phyloP scores from a whole-genome alignment of 768 basidiomycete genomes.

The Pulveroboletus frians region DNA sequence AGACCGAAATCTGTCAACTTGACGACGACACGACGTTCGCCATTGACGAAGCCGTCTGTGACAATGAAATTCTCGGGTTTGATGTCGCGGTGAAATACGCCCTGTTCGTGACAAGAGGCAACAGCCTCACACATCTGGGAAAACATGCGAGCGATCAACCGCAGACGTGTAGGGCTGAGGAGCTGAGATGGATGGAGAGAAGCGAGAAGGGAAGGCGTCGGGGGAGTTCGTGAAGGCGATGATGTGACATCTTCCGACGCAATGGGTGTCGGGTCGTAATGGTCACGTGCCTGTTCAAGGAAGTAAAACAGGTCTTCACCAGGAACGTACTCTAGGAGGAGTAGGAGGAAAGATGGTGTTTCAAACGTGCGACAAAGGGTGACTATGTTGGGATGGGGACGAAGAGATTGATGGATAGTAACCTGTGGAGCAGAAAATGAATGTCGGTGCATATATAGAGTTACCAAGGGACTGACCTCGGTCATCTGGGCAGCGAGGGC shows the following conservation, averaged over 20 bases:
- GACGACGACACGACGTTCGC: slow-evolving; percentile 88
- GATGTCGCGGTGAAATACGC: slow-evolving; percentile 95
- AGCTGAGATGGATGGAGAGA: slow-evolving; percentile 74
- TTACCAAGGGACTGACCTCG: slow-evolving; percentile 52
- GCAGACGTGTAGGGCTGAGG: slow-evolving; percentile 81
- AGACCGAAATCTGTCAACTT: slow-evolving; percentile 97
- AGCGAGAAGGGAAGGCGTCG: slow-evolving; percentile 89
- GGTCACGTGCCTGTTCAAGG: slow-evolving; percentile 91
- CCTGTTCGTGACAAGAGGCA: slow-evolving; percentile 84
- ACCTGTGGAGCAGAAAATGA: slow-evolving; percentile 46
- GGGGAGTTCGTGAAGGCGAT: slow-evolving; percentile 65
- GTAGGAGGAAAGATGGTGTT: slow-evolving; percentile 84
- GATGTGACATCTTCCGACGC: slow-evolving; percentile 11
- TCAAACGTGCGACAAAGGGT: slow-evolving; percentile 92
- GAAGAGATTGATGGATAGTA: slow-evolving; percentile 90
- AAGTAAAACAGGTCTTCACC: slow-evolving; percentile 98
- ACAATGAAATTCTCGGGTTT: slow-evolving; percentile 99
- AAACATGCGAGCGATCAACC: slow-evolving; percentile 96
- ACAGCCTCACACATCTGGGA: slow-evolving; percentile 98
- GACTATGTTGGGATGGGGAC: slow-evolving; percentile 88
- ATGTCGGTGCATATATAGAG: slow-evolving; percentile 2
- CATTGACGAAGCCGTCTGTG: slow-evolving; percentile 65
- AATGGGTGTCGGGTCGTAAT: slow-evolving; percentile 52
- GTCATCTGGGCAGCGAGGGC: slow-evolving; percentile 84
- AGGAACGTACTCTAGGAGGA: slow-evolving; percentile 92